Conservation (phyloP, 148 eudicot genomes). For the Rhododendron simsii region DNA sequence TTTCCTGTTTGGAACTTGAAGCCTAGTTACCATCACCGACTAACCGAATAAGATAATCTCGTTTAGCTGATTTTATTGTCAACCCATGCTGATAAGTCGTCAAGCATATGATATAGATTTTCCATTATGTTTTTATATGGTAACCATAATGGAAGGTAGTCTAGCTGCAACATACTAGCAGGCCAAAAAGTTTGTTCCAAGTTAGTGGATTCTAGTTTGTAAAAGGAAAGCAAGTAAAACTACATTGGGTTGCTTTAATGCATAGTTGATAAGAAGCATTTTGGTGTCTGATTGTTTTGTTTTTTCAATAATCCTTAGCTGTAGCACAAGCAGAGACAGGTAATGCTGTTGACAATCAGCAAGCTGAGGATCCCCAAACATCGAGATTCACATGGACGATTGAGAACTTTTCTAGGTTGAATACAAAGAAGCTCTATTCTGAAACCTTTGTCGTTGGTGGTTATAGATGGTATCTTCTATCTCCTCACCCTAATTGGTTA, state of each 20-base stretch:
- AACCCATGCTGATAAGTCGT: background rate
- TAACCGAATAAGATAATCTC: background rate
- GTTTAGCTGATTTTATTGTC: background rate
- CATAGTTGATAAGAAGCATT: background rate
- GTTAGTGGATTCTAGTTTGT: conserved; percentile 7
- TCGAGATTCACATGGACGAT: conserved; percentile 84
- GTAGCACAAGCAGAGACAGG: conserved; percentile 49
- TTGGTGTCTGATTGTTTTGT: conserved; percentile 6
- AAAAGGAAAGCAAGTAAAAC: background rate
- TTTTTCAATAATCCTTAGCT: conserved; percentile 20
- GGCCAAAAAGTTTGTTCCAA: background rate
- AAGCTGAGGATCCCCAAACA: conserved; percentile 66
- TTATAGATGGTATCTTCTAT: conserved; percentile 62
- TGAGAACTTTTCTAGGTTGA: conserved; percentile 67
- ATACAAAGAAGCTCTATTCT: conserved; percentile 73
- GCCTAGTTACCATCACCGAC: background rate
- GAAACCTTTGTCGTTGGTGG: conserved; percentile 77
- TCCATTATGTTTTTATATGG: background rate
- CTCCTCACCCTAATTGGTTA: background rate
- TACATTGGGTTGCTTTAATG: background rate
- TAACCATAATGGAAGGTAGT: background rate
- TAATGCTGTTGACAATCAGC: conserved; percentile 50
- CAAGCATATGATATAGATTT: background rate
- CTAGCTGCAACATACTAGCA: background rate
- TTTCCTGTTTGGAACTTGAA: background rate